Evolutionary conservation across 1,139 yeast species (phyloP), one percentile per base, ranked within the genome.

Genomic region (Candida tetrigidarum): DNA sequence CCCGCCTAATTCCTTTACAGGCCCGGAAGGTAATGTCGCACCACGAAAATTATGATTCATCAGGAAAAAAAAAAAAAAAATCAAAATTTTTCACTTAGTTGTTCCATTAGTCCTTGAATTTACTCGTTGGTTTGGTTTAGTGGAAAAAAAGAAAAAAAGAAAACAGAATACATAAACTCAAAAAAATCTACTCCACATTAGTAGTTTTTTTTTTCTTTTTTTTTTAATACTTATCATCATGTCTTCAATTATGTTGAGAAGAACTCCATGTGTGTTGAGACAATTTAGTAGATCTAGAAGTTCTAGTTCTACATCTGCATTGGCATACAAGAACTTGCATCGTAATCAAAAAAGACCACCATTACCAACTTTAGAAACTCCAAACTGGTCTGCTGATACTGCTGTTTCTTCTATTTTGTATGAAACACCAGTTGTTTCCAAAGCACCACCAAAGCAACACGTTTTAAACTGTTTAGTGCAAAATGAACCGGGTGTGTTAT

Each of bases 401-500:
- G 99, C 98, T 8, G 97, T 93, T 41, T 87, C 96, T 9, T 90
- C 97, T 14, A 93, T 93, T 55, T 75, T 93, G 54, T 93, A 92
- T 68, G 98, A 93, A 67, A 90, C 97, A 5, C 99, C 99, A 47
- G 71, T 83, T 20, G 86, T 88, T 15, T 78, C 87, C 5, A 77
- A 68, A 45, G 80, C 82, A 3, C 89, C 91, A 33, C 75, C 79
- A 55, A 84, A 84, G 52, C 90, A 88, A 60, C 98, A 93, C 60
- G 96, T 93, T 38, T 77, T 93, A 65, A 95, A 93, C 78, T 93
- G 99, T 72, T 78, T 93, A 64, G 99, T 93, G 29, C 99, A 93
- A 69, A 92, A 93, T 69, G 99, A 93, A 71, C 99, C 99, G 4
- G 99, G 99, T 75, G 99, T 93, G 42, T 76, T 93, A 60, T 86